Percentiles rank a stretch among this genome's conserved stretches.
Evolutionary conservation across 768 basidiomycete species (phyloP).

Genomic region (Rhizopogon rudus): DNA sequence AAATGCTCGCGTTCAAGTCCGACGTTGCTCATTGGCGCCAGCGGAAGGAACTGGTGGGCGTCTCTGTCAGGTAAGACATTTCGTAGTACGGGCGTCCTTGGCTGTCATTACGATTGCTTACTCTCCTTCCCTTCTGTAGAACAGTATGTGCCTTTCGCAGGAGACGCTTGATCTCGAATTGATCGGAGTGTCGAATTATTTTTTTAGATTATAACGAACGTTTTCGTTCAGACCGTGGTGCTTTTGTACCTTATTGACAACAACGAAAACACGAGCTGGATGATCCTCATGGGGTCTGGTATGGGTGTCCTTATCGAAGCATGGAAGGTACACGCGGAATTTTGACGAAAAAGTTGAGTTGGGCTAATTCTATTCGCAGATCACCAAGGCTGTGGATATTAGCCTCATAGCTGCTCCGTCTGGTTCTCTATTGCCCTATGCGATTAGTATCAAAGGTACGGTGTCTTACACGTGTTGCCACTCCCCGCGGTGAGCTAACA

Average conservation of each 20-base stretch:
- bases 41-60: constrained; percentile 92
- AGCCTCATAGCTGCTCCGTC: constrained; percentile 53
- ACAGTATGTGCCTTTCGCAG: constrained; percentile 40
- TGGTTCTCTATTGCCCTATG: constrained; percentile 73
- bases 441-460: constrained; percentile 75
- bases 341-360: neutral
- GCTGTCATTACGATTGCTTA: constrained; percentile 12
- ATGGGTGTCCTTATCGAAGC: constrained; percentile 83
- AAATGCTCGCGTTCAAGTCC: constrained; percentile 93
- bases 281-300: constrained; percentile 90
- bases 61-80: constrained; percentile 74
- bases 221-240: constrained; percentile 87
- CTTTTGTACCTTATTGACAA: constrained; percentile 94
- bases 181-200: constrained; percentile 8
- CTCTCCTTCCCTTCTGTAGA: constrained; percentile 28
- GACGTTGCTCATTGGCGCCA: constrained; percentile 96
- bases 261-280: constrained; percentile 94
- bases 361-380: constrained; percentile 35
- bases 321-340: constrained; percentile 68
- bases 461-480: constrained; percentile 11
- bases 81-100: constrained; percentile 5
- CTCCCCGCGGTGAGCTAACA: constrained; percentile 6
- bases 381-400: constrained; percentile 90
- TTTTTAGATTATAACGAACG: constrained; percentile 78
- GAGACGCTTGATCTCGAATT: constrained; percentile 5